Conservation (phyloP, 345 rosid genomes). For the Salix exigua region DNA sequence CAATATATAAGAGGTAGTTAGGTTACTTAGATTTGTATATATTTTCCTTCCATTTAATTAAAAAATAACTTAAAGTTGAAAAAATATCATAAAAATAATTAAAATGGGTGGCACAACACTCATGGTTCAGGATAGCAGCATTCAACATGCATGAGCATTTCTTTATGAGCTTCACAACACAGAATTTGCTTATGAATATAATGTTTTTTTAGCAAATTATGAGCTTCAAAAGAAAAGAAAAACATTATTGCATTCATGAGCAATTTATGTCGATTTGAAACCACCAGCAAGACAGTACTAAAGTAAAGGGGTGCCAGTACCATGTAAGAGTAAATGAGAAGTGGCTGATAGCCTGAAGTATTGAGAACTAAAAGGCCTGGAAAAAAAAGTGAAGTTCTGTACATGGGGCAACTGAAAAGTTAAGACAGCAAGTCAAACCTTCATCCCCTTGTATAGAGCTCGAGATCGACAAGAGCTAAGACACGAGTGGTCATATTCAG, state of each 20-base stretch:
- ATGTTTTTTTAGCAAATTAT: not conserved
- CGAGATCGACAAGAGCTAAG: slow-evolving; percentile 98
- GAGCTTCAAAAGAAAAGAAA: not conserved
- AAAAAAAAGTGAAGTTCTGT: not conserved
- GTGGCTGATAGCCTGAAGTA: not conserved
- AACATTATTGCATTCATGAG: not conserved
- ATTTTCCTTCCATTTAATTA: not conserved
- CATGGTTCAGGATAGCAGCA: not conserved
- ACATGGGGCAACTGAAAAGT: slow-evolving; percentile 8
- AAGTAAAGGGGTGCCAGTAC: not conserved
- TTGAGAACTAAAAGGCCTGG: not conserved
- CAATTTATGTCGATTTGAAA: not conserved
- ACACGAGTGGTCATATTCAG: slow-evolving; percentile 97
- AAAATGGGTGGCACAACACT: not conserved
- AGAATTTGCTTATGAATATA: not conserved
- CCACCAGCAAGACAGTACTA: not conserved
- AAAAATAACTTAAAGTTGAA: not conserved
- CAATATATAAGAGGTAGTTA: not conserved
- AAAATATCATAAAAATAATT: not conserved
- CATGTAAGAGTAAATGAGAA: not conserved
- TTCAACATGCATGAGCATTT: not conserved
- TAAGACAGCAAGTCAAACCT: slow-evolving; percentile 46
- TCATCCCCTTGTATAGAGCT: slow-evolving; percentile 98
- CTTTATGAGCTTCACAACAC: not conserved
- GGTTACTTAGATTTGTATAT: not conserved